A percentile compares a stretch with the other conserved stretches of the same genome.
phyloP scores from a whole-genome alignment of 768 basidiomycete species.

The Macrolepiota fuliginosa region DNA sequence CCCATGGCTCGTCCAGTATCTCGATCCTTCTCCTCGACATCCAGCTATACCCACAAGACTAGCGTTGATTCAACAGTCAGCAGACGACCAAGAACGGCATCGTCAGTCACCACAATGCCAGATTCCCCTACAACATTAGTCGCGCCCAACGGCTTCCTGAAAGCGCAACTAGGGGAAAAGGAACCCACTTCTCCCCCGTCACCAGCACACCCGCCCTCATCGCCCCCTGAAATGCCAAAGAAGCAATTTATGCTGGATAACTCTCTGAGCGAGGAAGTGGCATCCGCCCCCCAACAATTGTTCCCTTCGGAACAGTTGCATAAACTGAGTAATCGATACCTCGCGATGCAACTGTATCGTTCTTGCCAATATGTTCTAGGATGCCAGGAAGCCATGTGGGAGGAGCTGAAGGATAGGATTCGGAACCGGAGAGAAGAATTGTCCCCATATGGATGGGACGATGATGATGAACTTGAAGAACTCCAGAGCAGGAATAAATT shows the following conservation, averaged over 20 bases:
- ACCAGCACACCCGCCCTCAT: constrained; percentile 14
- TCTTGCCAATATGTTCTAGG: constrained; percentile 62
- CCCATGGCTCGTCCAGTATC: constrained; percentile 39
- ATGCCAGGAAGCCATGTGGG: constrained; percentile 77
- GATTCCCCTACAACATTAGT: constrained; percentile 21
- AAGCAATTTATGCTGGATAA: constrained; percentile 46
- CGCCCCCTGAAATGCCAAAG: constrained; percentile 19
- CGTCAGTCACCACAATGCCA: constrained; percentile 30
- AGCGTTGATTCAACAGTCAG: constrained; percentile 22
- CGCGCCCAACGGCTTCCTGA: constrained; percentile 11
- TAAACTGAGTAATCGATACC: constrained; percentile 52
- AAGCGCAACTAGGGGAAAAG: not conserved
- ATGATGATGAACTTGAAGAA: constrained; percentile 59
- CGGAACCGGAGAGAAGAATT: constrained; percentile 54
- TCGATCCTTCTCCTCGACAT: constrained; percentile 52
- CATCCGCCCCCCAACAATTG: constrained; percentile 31
- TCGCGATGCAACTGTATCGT: constrained; percentile 70
- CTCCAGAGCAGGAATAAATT: constrained; percentile 56
- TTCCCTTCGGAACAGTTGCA: constrained; percentile 41
- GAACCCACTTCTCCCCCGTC: constrained; percentile 9
- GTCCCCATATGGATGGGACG: constrained; percentile 66
- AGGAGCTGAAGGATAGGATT: constrained; percentile 62
- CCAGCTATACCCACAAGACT: constrained; percentile 35
- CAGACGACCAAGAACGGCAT: constrained; percentile 25
- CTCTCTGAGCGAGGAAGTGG: constrained; percentile 40